Evolutionary conservation across 805 yeast genomes (phyloP), one percentile per base, ranked within the genome.

Genomic region (Candida boidinii): DNA sequence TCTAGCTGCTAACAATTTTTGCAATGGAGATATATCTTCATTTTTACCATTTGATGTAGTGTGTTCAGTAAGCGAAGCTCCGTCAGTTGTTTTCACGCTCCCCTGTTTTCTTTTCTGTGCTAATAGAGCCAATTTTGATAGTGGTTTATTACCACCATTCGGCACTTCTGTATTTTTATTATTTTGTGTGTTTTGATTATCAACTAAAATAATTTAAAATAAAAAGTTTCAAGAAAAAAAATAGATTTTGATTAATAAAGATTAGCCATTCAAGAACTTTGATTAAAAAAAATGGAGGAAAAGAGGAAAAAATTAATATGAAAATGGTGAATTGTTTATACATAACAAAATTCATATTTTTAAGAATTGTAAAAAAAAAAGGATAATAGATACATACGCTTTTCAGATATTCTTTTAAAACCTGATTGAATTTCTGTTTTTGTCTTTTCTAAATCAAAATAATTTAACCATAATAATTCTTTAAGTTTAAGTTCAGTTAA

Each of bases 391-490:
- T 44, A 53, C 58, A 42, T 47, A 42, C 51, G n/a, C n/a, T n/a
- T n/a, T n/a, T n/a, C n/a, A n/a, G n/a, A n/a, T n/a, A n/a, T n/a
- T n/a, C n/a, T 44, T 38, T 51, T 51, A 37, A 36, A 54, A 30
- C 45, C 37, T n/a, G 36, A 43, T 37, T 64, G 65, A 29, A 71
- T 49, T 37, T 75, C 78, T 21, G 56, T 61, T 7, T 76, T 42
- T 0, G 84, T 52, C 10, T 66, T 66, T 4, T 68, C 72, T 4
- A 75, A 45, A 27, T 71, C 76, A 46, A 70, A 69, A 48, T 76
- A 76, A 43, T 74, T 72, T 41, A 60, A 62, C 68, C 78, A 79
- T 9, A 81, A 58, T 0, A 73, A 58, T 41, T 75, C 79, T 44
- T 75, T 70, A 38, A 80, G 52, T 29, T 68, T 73, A 11, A 58